Conservation (phyloP, 345 rosid species). For the Hypericum androsaemum region DNA sequence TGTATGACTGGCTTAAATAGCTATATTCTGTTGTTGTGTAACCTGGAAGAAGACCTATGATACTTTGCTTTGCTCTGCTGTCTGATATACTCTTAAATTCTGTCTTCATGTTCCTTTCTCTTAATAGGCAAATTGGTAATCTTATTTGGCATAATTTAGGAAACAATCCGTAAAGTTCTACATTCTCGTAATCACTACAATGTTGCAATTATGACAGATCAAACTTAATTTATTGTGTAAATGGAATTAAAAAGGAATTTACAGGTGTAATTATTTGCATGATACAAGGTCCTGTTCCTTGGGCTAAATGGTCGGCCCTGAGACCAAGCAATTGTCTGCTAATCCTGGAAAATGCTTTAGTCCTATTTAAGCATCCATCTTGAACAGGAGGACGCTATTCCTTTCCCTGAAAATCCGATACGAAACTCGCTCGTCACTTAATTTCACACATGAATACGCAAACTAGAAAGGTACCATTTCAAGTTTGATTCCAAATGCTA, state of each 20-base stretch:
- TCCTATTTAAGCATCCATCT: not conserved
- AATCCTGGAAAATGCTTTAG: not conserved
- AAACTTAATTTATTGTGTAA: not conserved
- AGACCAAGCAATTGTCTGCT: conserved; percentile 14
- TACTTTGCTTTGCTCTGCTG: too few relatives aligned
- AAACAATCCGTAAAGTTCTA: too few relatives aligned
- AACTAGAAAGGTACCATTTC: conserved; percentile 16
- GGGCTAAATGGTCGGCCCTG: conserved; percentile 12
- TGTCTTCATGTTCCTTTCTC: too few relatives aligned
- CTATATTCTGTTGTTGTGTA: too few relatives aligned
- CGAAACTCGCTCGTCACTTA: not conserved
- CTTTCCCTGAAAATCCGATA: not conserved
- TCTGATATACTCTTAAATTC: too few relatives aligned
- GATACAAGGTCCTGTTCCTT: conserved; percentile 10
- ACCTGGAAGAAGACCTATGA: too few relatives aligned
- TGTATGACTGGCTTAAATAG: not conserved
- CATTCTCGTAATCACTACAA: too few relatives aligned
- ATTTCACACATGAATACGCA: conserved; percentile 24
- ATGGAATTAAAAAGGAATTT: conserved; percentile 4
- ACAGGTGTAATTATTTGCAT: conserved; percentile 17
- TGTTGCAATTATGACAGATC: too few relatives aligned
- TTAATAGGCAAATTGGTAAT: too few relatives aligned
- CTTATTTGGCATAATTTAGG: too few relatives aligned
- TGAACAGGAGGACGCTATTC: not conserved
- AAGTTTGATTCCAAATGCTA: not conserved